A percentile compares a stretch with the other conserved stretches of the same genome.
These are phyloP conservation scores for Solanum pennellii DNA, from an alignment of 257 asterid genomes.

Conservation along the genomic window DNA sequence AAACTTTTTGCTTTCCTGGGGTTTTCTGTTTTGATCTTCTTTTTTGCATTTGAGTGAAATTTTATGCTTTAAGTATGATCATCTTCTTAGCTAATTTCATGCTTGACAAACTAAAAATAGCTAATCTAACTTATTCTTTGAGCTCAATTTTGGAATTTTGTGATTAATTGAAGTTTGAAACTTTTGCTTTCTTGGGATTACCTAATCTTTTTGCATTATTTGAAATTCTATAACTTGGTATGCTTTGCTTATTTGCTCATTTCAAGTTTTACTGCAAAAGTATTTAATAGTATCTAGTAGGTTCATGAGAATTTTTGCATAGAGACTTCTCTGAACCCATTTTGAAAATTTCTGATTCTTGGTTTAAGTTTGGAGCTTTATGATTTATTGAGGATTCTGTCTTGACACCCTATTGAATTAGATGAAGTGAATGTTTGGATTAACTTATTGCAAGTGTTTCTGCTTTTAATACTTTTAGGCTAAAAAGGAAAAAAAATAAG, in stretches of 20 bases:
- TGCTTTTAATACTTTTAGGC: neutral
- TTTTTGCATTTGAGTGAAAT: neutral
- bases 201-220: neutral
- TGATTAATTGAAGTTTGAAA: neutral
- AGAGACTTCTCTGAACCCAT: neutral
- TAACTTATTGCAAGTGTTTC: neutral
- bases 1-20: neutral
- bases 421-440: neutral
- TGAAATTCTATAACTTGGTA: neutral
- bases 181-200: conserved; percentile 1
- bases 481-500: too few relatives aligned
- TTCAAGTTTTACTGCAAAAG: neutral
- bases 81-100: too few relatives aligned
- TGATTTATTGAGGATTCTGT: conserved; percentile 5
- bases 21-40: neutral
- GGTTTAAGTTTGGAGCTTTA: conserved; percentile 9
- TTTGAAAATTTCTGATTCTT: neutral
- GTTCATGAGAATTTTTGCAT: neutral
- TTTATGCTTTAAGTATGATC: neutral
- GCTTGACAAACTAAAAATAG: neutral
- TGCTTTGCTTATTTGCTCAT: neutral
- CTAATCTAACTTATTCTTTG: neutral
- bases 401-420: neutral
- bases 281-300: neutral
- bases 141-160: neutral